Conservation (phyloP, 1,284 basidiomycete genomes). For the Leucoagaricus sp. region DNA sequence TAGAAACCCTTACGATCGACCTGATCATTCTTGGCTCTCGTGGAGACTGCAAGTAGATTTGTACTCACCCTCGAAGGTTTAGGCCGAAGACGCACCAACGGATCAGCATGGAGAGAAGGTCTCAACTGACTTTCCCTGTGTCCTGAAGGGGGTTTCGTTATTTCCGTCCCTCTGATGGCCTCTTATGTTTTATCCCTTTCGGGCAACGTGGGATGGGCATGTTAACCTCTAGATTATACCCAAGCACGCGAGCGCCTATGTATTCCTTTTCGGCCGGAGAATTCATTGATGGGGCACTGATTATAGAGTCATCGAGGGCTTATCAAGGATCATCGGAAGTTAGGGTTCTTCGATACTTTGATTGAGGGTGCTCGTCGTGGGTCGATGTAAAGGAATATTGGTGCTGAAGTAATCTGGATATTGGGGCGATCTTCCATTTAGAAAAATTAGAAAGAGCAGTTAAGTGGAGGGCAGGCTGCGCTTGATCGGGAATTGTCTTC, state of each 20-base stretch:
- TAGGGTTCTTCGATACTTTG: background rate
- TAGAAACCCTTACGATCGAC: background rate
- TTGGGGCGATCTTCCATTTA: constrained; percentile 7
- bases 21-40: background rate
- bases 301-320: background rate
- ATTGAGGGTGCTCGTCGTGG: background rate
- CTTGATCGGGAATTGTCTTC: too few relatives aligned
- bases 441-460: background rate
- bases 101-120: constrained; percentile 1
- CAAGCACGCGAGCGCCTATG: background rate
- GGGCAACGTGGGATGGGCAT: constrained; percentile 7
- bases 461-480: too few relatives aligned
- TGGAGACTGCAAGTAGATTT: background rate
- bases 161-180: constrained; percentile 1
- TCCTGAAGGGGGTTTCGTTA: background rate
- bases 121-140: background rate
- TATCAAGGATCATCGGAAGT: background rate
- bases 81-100: background rate
- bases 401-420: background rate
- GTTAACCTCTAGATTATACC: background rate
- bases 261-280: background rate
- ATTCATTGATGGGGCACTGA: background rate
- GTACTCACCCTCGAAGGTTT: background rate
- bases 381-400: background rate
- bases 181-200: background rate